Evolutionary conservation across 768 basidiomycete genomes (phyloP).

Genomic region (Leucosporidium creatinivorum): DNA sequence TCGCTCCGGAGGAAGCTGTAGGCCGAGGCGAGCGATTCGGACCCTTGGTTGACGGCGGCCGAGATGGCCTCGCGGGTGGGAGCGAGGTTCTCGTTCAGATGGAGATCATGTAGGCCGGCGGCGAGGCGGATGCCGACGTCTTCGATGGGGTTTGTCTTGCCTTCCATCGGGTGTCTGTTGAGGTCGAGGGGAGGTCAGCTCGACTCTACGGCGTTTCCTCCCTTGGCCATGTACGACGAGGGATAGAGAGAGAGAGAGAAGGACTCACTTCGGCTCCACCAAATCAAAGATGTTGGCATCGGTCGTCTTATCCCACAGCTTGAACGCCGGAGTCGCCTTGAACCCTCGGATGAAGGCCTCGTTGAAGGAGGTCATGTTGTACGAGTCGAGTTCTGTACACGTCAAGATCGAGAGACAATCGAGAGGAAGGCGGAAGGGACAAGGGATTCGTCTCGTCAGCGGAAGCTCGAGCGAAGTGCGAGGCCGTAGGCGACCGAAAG

Average conservation of each 20-base stretch:
- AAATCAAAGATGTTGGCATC: slow-evolving; percentile 93
- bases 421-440: neutral
- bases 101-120: slow-evolving; percentile 90
- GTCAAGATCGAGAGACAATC: neutral
- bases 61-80: slow-evolving; percentile 84
- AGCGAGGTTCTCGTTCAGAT: slow-evolving; percentile 84
- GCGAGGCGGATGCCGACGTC: slow-evolving; percentile 86
- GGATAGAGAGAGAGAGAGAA: neutral
- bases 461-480: too few relatives aligned
- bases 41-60: slow-evolving; percentile 63
- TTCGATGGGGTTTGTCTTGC: slow-evolving; percentile 77
- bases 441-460: too few relatives aligned
- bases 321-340: slow-evolving; percentile 74
- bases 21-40: slow-evolving; percentile 41
- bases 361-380: slow-evolving; percentile 53
- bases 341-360: slow-evolving; percentile 82
- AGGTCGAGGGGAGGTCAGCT: neutral
- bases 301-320: slow-evolving; percentile 82
- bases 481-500: neutral
- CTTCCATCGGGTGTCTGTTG: slow-evolving; percentile 81
- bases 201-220: too few relatives aligned
- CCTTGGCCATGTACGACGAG: too few relatives aligned
- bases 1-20: slow-evolving; percentile 25
- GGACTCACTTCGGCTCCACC: slow-evolving; percentile 72
- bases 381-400: slow-evolving; percentile 25